Percentiles rank a stretch among this genome's conserved stretches.
These are phyloP conservation scores for Tuber umbilicatum DNA, from an alignment of 495 filamentous ascomycete species.

Conservation along the genomic window DNA sequence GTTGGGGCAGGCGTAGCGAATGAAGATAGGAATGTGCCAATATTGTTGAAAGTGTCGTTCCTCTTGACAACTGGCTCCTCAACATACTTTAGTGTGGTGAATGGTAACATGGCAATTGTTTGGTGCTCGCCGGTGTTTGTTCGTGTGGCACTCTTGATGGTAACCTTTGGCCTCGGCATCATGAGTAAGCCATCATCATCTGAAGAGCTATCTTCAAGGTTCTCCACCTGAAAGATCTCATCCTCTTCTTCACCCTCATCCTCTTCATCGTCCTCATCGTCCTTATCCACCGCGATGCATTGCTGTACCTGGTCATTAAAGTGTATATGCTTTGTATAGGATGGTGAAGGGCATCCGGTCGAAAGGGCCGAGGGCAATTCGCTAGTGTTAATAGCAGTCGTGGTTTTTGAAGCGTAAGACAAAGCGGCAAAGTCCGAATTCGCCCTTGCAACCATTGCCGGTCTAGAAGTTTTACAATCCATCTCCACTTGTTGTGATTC, in stretches of 20 bases:
- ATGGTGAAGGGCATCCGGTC: conserved; percentile 48
- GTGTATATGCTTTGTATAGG: conserved; percentile 70
- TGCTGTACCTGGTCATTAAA: conserved; percentile 95
- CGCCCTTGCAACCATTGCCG: conserved; percentile 42
- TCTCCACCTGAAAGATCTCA: conserved; percentile 44
- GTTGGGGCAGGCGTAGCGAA: conserved; percentile 47
- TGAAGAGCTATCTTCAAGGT: conserved; percentile 59
- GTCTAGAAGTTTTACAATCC: conserved; percentile 44
- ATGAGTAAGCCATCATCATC: conserved; percentile 68
- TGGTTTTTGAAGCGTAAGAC: conserved; percentile 52
- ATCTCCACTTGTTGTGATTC: conserved; percentile 74
- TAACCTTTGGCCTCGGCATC: conserved; percentile 57
- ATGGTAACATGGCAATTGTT: conserved; percentile 87
- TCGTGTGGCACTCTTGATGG: conserved; percentile 46
- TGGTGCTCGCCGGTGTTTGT: conserved; percentile 63
- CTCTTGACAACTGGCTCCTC: conserved; percentile 65
- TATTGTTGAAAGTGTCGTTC: conserved; percentile 40
- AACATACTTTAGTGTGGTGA: conserved; percentile 84
- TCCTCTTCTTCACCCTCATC: conserved; percentile 49
- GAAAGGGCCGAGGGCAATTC: conserved; percentile 54
- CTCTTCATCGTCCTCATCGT: conserved; percentile 63
- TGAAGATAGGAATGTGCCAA: conserved; percentile 38
- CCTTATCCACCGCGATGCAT: conserved; percentile 86
- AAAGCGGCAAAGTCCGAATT: conserved; percentile 60
- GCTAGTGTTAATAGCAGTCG: conserved; percentile 54